phyloP scores from a whole-genome alignment of 352 stramenopile species.

The Globisporangium barbulae region DNA sequence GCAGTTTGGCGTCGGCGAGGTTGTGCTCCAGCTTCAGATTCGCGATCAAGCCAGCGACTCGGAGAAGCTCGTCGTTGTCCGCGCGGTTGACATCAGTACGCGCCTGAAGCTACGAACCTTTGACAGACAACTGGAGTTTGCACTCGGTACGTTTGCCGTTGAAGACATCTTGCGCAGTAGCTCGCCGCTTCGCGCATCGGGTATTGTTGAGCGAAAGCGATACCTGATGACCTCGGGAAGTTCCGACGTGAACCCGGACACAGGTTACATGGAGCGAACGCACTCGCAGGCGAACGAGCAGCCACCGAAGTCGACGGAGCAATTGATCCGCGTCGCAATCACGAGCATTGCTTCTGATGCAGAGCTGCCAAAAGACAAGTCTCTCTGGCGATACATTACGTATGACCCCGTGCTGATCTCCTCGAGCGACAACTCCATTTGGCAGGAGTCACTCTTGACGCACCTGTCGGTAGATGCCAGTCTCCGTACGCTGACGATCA shows the following conservation, averaged over 20 bases:
- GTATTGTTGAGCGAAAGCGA: slow-evolving; percentile 24
- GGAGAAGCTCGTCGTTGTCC: slow-evolving; percentile 55
- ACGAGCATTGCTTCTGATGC: slow-evolving; percentile 66
- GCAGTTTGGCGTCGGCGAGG: slow-evolving; percentile 51
- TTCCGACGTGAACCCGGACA: slow-evolving; percentile 16
- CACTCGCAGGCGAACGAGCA: not conserved
- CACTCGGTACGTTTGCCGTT: slow-evolving; percentile 64
- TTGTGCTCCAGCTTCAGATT: slow-evolving; percentile 54
- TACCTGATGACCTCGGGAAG: slow-evolving; percentile 68
- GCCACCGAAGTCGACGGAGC: slow-evolving; percentile 26
- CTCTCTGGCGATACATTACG: slow-evolving; percentile 41
- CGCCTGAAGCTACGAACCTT: slow-evolving; percentile 61
- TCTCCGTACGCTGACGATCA: slow-evolving; percentile 66
- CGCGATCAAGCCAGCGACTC: slow-evolving; percentile 32
- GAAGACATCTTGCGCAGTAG: slow-evolving; percentile 60
- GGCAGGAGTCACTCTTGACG: slow-evolving; percentile 72
- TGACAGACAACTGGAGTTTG: slow-evolving; percentile 68
- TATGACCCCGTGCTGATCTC: slow-evolving; percentile 32
- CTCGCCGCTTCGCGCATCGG: not conserved
- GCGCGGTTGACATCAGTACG: slow-evolving; percentile 57
- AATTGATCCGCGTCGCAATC: slow-evolving; percentile 70
- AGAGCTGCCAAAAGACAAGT: slow-evolving; percentile 52
- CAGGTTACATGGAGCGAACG: slow-evolving; percentile 10
- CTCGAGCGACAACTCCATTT: slow-evolving; percentile 44
- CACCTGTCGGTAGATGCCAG: slow-evolving; percentile 65